phyloP scores from a whole-genome alignment of 1,284 basidiomycete species.

The Malassezia equina region DNA sequence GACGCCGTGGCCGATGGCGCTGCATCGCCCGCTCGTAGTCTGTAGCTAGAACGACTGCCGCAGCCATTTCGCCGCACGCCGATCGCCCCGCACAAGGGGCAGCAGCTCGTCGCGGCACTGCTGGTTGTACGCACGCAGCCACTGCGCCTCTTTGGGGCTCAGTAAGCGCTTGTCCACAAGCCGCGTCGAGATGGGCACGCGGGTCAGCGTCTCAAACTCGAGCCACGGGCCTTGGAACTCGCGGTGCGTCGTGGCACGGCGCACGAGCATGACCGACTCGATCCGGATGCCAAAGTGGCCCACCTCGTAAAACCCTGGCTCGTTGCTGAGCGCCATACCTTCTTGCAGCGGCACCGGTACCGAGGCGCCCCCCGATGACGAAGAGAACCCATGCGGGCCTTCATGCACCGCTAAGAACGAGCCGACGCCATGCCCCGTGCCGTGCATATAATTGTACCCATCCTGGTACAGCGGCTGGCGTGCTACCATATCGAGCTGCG shows the following conservation, averaged over 20 bases:
- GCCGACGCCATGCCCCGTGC: conserved; percentile 42
- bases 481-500: conserved; percentile 34
- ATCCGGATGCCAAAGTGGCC: conserved; percentile 41
- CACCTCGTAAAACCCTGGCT: conserved; percentile 39
- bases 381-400: conserved; percentile 34
- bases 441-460: conserved; percentile 34
- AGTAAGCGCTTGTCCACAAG: conserved; percentile 43
- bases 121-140: conserved; percentile 48
- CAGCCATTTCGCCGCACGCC: conserved; percentile 31
- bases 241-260: conserved; percentile 24
- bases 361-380: conserved; percentile 27
- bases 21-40: background rate
- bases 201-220: conserved; percentile 48
- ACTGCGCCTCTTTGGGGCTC: conserved; percentile 30
- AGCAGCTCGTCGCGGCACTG: conserved; percentile 26
- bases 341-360: conserved; percentile 24
- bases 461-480: conserved; percentile 36
- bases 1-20: conserved; percentile 11
- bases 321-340: conserved; percentile 37
- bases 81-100: conserved; percentile 39
- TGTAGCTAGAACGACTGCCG: conserved; percentile 21
- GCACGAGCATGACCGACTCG: conserved; percentile 35
- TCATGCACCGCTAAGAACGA: conserved; percentile 40
- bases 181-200: conserved; percentile 38
- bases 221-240: conserved; percentile 42